Conservation (phyloP, 257 asterid genomes). For the Salvia miltiorrhiza region DNA sequence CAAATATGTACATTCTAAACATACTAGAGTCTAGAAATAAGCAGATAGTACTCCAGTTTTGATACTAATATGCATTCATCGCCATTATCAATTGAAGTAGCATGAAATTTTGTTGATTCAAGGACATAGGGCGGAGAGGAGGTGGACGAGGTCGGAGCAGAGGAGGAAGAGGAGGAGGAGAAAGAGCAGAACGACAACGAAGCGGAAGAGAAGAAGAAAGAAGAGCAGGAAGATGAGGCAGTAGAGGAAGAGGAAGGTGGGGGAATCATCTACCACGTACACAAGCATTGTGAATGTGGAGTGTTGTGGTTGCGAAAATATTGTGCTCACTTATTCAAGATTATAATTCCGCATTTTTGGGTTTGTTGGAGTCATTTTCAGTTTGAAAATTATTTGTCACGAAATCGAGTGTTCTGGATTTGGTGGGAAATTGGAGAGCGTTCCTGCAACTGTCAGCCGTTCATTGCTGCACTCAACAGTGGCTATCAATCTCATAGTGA, state of each 20-base stretch:
- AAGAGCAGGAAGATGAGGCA: constrained; percentile 24
- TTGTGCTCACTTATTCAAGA: background rate
- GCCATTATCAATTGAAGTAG: too few species aligned
- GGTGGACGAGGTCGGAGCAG: constrained; percentile 35
- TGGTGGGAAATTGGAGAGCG: background rate
- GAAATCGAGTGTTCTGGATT: constrained; percentile 19
- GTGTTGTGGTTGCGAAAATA: background rate
- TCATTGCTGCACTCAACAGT: background rate
- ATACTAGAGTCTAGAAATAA: too few species aligned
- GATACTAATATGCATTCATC: too few species aligned
- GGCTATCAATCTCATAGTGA: too few species aligned
- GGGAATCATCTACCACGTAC: constrained; percentile 26
- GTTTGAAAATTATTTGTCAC: background rate
- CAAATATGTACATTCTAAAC: too few species aligned
- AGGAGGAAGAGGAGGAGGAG: constrained; percentile 31
- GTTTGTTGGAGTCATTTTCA: constrained; percentile 11
- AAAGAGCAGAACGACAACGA: constrained; percentile 19
- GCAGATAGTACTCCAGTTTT: too few species aligned
- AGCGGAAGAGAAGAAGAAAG: constrained; percentile 25
- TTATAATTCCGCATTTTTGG: background rate
- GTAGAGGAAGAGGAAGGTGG: constrained; percentile 25
- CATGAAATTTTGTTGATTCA: background rate
- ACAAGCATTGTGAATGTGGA: constrained; percentile 5
- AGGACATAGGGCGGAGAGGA: constrained; percentile 23
- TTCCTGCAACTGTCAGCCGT: background rate